These are phyloP conservation scores for Phialophora tarda DNA, from an alignment of 2,329 filamentous ascomycete species.

Conservation along the genomic window DNA sequence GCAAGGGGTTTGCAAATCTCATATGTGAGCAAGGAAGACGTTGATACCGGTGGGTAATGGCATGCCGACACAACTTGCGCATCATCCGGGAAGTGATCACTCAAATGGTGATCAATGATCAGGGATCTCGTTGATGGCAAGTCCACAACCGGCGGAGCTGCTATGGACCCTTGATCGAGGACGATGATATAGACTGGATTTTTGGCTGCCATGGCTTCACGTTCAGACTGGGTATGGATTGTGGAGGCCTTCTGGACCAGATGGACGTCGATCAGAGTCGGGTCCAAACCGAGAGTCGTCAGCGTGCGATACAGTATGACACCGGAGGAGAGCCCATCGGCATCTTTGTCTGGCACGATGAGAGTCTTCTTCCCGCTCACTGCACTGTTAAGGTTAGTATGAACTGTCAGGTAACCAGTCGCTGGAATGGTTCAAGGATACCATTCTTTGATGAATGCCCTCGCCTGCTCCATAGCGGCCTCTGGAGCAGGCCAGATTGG, in stretches of 20 bases:
- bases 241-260: conserved; percentile 65
- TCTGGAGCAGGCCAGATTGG: conserved; percentile 67
- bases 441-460: conserved; percentile 65
- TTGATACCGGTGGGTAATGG: conserved; percentile 68
- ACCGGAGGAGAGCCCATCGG: conserved; percentile 69
- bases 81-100: conserved; percentile 63
- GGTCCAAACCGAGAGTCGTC: conserved; percentile 61
- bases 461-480: conserved; percentile 61
- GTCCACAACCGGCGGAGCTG: conserved; percentile 60
- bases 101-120: conserved; percentile 70
- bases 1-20: conserved; percentile 66
- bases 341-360: conserved; percentile 72
- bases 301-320: conserved; percentile 67
- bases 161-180: conserved; percentile 68
- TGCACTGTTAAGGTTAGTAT: conserved; percentile 51
- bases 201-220: conserved; percentile 57
- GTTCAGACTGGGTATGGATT: conserved; percentile 62
- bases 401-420: neutral
- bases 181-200: conserved; percentile 66
- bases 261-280: conserved; percentile 62
- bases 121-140: conserved; percentile 56
- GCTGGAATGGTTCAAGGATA: conserved; percentile 41
- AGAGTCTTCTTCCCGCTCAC: conserved; percentile 58
- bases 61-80: conserved; percentile 66
- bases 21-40: conserved; percentile 68